A percentile compares a stretch with the other conserved stretches of the same genome.
Evolutionary conservation across 2,329 filamentous ascomycete genomes (phyloP).

Genomic region (Bimuria novae-zelandiae): DNA sequence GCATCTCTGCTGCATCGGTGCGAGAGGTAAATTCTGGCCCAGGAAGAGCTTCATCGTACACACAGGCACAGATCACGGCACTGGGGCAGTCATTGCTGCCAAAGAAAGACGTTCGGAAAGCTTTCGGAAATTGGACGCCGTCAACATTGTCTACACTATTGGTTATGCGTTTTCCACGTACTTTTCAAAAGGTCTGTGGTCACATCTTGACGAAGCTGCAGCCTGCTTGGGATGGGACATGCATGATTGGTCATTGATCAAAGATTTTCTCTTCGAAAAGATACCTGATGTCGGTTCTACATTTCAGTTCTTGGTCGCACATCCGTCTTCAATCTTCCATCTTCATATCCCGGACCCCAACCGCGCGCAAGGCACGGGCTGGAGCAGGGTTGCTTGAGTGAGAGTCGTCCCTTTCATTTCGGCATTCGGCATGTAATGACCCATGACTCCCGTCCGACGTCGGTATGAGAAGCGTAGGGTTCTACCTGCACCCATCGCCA

Average conservation of each 20-base stretch:
- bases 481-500: conserved; percentile 16
- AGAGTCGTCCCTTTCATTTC: conserved; percentile 25
- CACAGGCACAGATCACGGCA: conserved; percentile 54
- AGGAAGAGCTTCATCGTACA: conserved; percentile 35
- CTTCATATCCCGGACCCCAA: too few species aligned
- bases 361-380: conserved; percentile 24
- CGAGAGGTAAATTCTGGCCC: conserved; percentile 16
- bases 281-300: conserved; percentile 42
- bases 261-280: conserved; percentile 57
- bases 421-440: conserved; percentile 18
- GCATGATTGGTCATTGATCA: conserved; percentile 44
- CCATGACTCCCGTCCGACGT: conserved; percentile 18
- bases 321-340: too few species aligned
- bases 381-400: conserved; percentile 33
- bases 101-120: conserved; percentile 50
- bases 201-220: conserved; percentile 47
- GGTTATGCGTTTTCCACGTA: conserved; percentile 59
- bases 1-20: conserved; percentile 1
- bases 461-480: conserved; percentile 16
- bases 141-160: conserved; percentile 55
- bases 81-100: conserved; percentile 50
- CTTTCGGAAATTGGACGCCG: conserved; percentile 46
- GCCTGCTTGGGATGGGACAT: conserved; percentile 53
- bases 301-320: conserved; percentile 20
- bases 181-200: conserved; percentile 30